Percentiles rank a stretch among this genome's conserved stretches.
phyloP scores from a whole-genome alignment of 257 asterid genomes.

The Knoxia roxburghii region DNA sequence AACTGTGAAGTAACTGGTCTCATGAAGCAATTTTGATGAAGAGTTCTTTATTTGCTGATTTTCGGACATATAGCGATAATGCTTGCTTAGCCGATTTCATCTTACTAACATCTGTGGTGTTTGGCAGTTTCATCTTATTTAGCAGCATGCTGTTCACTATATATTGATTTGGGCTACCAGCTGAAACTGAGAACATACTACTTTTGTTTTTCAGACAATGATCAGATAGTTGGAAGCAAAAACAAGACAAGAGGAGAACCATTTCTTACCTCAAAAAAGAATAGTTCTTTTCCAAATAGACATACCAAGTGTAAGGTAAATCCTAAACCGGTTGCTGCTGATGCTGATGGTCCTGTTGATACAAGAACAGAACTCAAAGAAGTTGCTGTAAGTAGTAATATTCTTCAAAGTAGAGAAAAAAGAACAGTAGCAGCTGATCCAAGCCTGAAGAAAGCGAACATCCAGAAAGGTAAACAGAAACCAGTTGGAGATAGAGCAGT shows the following conservation, averaged over 20 bases:
- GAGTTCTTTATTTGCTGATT: not conserved
- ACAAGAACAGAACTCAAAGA: constrained; percentile 26
- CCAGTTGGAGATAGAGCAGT: constrained; percentile 14
- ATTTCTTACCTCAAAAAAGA: constrained; percentile 36
- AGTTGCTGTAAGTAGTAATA: constrained; percentile 20
- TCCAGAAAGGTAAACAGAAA: constrained; percentile 16
- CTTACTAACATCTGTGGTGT: not conserved
- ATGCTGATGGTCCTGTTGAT: constrained; percentile 23
- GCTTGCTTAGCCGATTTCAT: too few species aligned
- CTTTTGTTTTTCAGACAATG: constrained; percentile 47
- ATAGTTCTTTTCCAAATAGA: constrained; percentile 32
- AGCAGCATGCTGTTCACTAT: not conserved
- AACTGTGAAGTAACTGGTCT: not conserved
- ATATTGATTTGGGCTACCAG: not conserved
- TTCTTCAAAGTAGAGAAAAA: constrained; percentile 28
- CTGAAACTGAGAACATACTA: not conserved
- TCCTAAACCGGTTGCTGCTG: constrained; percentile 38
- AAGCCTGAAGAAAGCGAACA: constrained; percentile 19
- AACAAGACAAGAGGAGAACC: constrained; percentile 36
- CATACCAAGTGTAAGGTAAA: constrained; percentile 37
- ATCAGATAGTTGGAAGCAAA: constrained; percentile 44
- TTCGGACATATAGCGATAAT: too few species aligned
- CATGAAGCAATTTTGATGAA: not conserved
- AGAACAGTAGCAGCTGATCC: constrained; percentile 26
- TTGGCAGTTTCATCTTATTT: not conserved